phyloP scores from a whole-genome alignment of 306 rosid species.

The Castanopsis chinensis region DNA sequence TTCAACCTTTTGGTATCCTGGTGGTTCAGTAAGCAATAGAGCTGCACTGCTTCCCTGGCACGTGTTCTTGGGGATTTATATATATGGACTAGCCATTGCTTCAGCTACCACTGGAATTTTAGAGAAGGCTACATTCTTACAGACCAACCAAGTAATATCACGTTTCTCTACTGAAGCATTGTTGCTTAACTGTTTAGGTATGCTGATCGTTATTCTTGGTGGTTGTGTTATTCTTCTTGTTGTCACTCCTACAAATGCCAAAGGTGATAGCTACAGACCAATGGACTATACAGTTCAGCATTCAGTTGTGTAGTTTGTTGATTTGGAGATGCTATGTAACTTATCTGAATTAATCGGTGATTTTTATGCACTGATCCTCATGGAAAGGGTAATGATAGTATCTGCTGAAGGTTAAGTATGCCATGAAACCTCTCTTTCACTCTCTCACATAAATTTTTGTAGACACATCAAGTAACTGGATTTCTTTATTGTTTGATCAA shows the following conservation, averaged over 20 bases:
- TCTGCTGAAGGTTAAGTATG: too few species aligned
- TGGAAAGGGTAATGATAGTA: too few species aligned
- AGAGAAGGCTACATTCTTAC: conserved; percentile 90
- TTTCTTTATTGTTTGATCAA: too few species aligned
- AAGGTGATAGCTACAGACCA: conserved; percentile 43
- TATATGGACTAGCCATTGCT: conserved; percentile 77
- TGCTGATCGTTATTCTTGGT: conserved; percentile 64
- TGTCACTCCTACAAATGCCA: conserved; percentile 43
- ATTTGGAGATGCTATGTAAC: too few species aligned
- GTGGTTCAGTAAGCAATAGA: conserved; percentile 76
- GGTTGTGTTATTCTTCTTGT: conserved; percentile 81
- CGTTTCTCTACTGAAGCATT: conserved; percentile 84
- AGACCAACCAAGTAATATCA: conserved; percentile 54
- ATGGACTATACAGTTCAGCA: too few species aligned
- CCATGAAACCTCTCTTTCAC: too few species aligned
- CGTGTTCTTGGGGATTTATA: conserved; percentile 79
- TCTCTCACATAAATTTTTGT: too few species aligned
- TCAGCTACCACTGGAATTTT: conserved; percentile 71
- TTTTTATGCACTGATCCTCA: too few species aligned
- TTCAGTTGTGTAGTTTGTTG: too few species aligned
- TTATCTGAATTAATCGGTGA: too few species aligned
- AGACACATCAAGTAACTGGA: too few species aligned
- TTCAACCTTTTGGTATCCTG: conserved; percentile 90
- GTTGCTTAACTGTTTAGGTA: conserved; percentile 72
- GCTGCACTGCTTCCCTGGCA: conserved; percentile 78